These are phyloP conservation scores for Tetradesmus obliquus DNA, from an alignment of 139 green algal species.

Conservation along the genomic window DNA sequence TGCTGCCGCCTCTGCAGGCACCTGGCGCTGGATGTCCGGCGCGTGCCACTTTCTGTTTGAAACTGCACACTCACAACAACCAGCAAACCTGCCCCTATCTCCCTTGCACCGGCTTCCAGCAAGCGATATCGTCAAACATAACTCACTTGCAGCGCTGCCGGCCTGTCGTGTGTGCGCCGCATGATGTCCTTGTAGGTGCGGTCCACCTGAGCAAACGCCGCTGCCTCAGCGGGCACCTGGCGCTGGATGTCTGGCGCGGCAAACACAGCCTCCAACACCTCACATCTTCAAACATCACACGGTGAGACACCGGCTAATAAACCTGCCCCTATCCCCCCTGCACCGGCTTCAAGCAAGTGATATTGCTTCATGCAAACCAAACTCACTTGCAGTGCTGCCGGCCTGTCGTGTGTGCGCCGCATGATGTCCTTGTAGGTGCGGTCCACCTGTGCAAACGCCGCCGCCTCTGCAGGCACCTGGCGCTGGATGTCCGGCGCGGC, in stretches of 20 bases:
- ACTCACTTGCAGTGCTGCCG: slow-evolving; percentile 69
- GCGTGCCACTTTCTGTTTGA: no score
- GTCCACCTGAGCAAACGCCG: slow-evolving; percentile 71
- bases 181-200: slow-evolving; percentile 85
- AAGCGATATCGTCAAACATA: no score
- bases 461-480: slow-evolving; percentile 77
- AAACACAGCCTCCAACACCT: slow-evolving; percentile 65
- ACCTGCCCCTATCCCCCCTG: no score
- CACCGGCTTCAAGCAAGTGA: no score
- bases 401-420: slow-evolving; percentile 70
- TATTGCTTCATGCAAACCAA: background rate
- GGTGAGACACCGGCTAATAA: no score
- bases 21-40: slow-evolving; percentile 88
- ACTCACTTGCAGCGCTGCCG: no score
- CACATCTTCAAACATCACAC: no score
- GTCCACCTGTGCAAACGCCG: slow-evolving; percentile 71
- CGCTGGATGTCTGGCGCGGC: slow-evolving; percentile 82
- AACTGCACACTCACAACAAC: no score
- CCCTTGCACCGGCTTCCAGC: no score
- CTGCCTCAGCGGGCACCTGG: slow-evolving; percentile 77
- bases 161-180: slow-evolving; percentile 9
- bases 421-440: slow-evolving; percentile 85
- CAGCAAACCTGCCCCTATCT: no score
- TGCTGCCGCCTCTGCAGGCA: slow-evolving; percentile 67
- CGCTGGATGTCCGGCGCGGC: slow-evolving; percentile 82